A percentile compares a stretch with the other conserved stretches of the same genome.
Conservation (phyloP, 2,329 filamentous ascomycete genomes). For the Furcasterigmium furcatum region DNA sequence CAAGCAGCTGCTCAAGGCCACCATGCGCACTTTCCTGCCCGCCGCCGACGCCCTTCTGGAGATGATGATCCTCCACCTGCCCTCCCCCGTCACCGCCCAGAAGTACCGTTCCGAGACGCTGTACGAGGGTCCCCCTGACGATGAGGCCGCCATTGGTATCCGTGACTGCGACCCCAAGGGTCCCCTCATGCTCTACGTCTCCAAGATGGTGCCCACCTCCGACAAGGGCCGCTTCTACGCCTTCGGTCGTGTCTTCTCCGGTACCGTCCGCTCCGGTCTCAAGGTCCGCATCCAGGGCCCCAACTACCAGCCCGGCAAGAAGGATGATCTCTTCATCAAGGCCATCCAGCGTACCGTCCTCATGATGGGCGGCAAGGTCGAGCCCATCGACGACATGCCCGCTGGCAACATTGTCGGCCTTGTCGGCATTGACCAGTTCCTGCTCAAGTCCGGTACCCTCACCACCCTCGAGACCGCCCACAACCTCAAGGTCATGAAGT, state of each 20-base stretch:
- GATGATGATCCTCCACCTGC: slow-evolving; percentile 99
- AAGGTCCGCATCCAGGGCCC: slow-evolving; percentile 99
- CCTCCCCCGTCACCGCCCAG: slow-evolving; percentile 93
- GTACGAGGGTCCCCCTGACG: slow-evolving; percentile 95
- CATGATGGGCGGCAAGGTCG: slow-evolving; percentile 99
- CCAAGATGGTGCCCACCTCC: slow-evolving; percentile 99
- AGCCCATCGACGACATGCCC: slow-evolving; percentile 98
- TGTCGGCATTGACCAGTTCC: slow-evolving; percentile 99
- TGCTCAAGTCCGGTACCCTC: slow-evolving; percentile 99
- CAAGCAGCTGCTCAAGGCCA: slow-evolving; percentile 95
- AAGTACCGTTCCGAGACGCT: slow-evolving; percentile 97
- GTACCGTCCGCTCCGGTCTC: slow-evolving; percentile 94
- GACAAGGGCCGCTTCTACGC: slow-evolving; percentile 99
- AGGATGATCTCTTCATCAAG: slow-evolving; percentile 99
- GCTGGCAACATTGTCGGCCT: slow-evolving; percentile 99
- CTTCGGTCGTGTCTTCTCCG: slow-evolving; percentile 99
- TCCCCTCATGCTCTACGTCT: slow-evolving; percentile 99
- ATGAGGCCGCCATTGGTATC: slow-evolving; percentile 92
- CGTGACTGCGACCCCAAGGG: slow-evolving; percentile 97
- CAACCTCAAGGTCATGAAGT: slow-evolving; percentile 99
- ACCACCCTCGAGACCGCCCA: slow-evolving; percentile 96
- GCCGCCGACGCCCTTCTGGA: slow-evolving; percentile 97
- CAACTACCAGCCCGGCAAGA: slow-evolving; percentile 97
- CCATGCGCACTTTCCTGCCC: slow-evolving; percentile 99
- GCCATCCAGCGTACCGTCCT: slow-evolving; percentile 98